phyloP scores from a whole-genome alignment of 306 rosid genomes.

The Sechiopsis laciniata region DNA sequence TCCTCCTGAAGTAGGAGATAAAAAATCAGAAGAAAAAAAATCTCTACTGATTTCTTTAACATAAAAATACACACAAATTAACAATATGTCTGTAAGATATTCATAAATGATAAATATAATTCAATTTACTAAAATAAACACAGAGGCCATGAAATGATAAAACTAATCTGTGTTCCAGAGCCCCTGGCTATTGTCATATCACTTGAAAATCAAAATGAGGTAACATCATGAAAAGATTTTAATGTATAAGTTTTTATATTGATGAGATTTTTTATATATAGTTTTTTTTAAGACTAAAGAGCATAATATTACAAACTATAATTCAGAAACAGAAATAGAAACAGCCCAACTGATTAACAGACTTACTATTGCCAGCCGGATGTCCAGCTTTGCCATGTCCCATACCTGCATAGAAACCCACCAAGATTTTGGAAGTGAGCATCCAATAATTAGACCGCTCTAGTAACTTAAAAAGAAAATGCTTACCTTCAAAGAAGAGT shows the following conservation, averaged over 20 bases:
- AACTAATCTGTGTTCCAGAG: conserved; percentile 6
- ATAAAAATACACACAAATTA: too few relatives aligned
- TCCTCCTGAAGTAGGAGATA: conserved; percentile 4
- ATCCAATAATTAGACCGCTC: conserved; percentile 11
- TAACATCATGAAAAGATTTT: not conserved
- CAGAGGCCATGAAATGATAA: not conserved
- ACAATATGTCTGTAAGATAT: too few relatives aligned
- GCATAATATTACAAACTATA: not conserved
- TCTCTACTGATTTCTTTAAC: too few relatives aligned
- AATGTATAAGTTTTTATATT: not conserved
- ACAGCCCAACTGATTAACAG: not conserved
- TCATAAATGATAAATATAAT: too few relatives aligned
- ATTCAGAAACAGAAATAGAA: not conserved
- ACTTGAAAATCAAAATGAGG: not conserved
- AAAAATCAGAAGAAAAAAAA: too few relatives aligned
- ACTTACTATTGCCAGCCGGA: conserved; percentile 59
- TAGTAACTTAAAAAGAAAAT: conserved; percentile 3
- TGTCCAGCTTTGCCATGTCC: conserved; percentile 97
- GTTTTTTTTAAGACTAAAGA: not conserved
- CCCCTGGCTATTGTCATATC: conserved; percentile 9
- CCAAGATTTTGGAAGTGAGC: conserved; percentile 19
- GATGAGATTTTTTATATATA: not conserved
- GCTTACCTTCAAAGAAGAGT: conserved; percentile 74
- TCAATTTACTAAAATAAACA: not conserved
- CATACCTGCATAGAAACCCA: conserved; percentile 52